phyloP scores from a whole-genome alignment of 306 rosid genomes.

The Prosopis cineraria region DNA sequence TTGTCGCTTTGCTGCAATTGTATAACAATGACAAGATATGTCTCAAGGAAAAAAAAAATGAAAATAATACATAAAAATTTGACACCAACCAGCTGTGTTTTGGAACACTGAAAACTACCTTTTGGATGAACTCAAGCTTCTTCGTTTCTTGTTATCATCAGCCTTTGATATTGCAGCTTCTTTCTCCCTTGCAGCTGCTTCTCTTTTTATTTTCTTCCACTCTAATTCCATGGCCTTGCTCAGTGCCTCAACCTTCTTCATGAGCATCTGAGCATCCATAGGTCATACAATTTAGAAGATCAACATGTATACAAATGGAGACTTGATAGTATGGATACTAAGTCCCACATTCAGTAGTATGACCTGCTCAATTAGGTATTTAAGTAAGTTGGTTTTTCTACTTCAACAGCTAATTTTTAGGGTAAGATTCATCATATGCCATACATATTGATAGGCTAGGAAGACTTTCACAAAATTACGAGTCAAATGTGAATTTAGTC shows the following conservation, averaged over 20 bases:
- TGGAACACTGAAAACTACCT: constrained; percentile 40
- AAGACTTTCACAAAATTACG: too few species aligned
- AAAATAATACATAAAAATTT: neutral
- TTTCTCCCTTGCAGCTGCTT: constrained; percentile 72
- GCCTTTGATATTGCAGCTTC: constrained; percentile 55
- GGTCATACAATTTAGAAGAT: neutral
- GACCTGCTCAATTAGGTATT: too few species aligned
- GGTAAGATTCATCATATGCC: too few species aligned
- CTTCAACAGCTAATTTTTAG: too few species aligned
- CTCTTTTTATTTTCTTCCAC: constrained; percentile 79
- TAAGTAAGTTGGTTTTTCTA: too few species aligned
- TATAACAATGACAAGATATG: constrained; percentile 17
- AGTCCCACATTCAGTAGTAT: too few species aligned
- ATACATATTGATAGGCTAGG: too few species aligned
- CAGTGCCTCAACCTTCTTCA: constrained; percentile 75
- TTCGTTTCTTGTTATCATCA: constrained; percentile 51
- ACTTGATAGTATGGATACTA: too few species aligned
- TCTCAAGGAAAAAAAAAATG: constrained; percentile 7
- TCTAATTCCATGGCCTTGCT: constrained; percentile 78
- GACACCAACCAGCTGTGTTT: neutral
- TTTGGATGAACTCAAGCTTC: constrained; percentile 51
- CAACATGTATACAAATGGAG: too few species aligned
- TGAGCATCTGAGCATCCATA: constrained; percentile 60
- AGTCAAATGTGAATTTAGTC: neutral
- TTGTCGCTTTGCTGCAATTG: constrained; percentile 53